These are phyloP conservation scores for Auxenochlorella pyrenoidosa DNA, from an alignment of 139 green algal species.

Conservation along the genomic window DNA sequence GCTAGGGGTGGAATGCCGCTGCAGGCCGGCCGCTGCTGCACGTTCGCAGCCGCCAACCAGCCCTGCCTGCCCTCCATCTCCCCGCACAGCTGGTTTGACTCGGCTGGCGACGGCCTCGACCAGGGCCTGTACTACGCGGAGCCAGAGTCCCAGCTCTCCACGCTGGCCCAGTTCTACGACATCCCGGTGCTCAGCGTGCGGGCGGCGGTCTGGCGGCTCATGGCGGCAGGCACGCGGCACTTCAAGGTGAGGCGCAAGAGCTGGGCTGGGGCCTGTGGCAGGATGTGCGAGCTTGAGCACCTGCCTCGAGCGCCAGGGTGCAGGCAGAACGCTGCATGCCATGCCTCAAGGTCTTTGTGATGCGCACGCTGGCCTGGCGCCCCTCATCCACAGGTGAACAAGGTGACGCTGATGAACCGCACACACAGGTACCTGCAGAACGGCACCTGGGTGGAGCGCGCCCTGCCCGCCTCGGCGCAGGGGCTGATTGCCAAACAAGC, in stretches of 20 bases:
- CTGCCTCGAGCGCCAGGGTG: background rate
- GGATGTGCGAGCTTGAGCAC: no score
- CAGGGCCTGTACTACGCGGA: conserved; percentile 16
- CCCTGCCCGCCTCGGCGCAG: background rate
- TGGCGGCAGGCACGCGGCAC: background rate
- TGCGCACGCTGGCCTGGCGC: no score
- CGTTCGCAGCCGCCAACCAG: background rate
- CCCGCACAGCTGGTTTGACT: conserved; percentile 4
- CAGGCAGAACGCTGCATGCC: background rate
- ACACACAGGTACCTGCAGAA: background rate
- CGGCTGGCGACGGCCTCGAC: background rate
- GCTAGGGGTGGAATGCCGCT: no score
- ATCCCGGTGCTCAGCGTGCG: background rate
- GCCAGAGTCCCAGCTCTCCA: conserved; percentile 3
- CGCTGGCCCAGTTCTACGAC: conserved; percentile 27
- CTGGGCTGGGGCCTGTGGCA: no score
- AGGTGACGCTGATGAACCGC: background rate
- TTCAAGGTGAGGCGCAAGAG: background rate
- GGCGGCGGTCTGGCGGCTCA: conserved; percentile 6
- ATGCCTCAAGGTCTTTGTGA: background rate
- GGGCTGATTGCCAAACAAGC: no score
- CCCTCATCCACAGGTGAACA: conserved; percentile 6
- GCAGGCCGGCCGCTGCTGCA: background rate
- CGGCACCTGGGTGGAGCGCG: background rate
- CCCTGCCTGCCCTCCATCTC: background rate